Conservation (phyloP, 169 alveolate species). For the Plasmodium cynomolgi region DNA sequence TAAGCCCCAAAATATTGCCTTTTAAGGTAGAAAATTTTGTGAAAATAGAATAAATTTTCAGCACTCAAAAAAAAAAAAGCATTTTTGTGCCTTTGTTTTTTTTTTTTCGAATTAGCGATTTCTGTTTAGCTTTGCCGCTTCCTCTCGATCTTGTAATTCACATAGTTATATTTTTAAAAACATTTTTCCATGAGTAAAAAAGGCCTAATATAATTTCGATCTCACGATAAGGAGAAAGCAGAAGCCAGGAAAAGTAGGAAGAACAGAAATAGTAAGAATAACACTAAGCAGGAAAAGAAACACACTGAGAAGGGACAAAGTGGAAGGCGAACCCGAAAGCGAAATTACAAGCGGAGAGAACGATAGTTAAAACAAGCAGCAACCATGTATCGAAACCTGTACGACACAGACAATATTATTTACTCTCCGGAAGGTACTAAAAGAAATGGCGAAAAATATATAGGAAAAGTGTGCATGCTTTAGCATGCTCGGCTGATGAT, state of each 20-base stretch:
- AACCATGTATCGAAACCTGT: conserved; percentile 92
- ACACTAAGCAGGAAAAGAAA: neutral
- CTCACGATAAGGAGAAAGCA: neutral
- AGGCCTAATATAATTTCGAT: neutral
- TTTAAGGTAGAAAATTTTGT: neutral
- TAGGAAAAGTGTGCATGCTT: conserved; percentile 1
- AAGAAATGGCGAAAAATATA: conserved; percentile 68
- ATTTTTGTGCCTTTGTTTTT: neutral
- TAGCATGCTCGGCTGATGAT: neutral
- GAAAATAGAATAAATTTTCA: neutral
- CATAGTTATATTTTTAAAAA: neutral
- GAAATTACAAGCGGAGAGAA: neutral
- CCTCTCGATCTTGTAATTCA: neutral
- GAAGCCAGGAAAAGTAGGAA: neutral
- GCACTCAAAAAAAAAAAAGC: neutral
- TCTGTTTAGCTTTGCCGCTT: neutral
- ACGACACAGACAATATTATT: conserved; percentile 95
- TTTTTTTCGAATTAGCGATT: neutral
- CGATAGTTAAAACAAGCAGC: neutral
- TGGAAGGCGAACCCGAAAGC: neutral
- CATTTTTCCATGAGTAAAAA: neutral
- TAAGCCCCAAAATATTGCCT: neutral
- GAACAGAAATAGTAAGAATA: neutral
- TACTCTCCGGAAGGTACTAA: conserved; percentile 93
- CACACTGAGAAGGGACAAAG: neutral